A percentile compares a stretch with the other conserved stretches of the same genome.
These are phyloP conservation scores for Centella asiatica DNA, from an alignment of 129 eudicot species.

Conservation along the genomic window DNA sequence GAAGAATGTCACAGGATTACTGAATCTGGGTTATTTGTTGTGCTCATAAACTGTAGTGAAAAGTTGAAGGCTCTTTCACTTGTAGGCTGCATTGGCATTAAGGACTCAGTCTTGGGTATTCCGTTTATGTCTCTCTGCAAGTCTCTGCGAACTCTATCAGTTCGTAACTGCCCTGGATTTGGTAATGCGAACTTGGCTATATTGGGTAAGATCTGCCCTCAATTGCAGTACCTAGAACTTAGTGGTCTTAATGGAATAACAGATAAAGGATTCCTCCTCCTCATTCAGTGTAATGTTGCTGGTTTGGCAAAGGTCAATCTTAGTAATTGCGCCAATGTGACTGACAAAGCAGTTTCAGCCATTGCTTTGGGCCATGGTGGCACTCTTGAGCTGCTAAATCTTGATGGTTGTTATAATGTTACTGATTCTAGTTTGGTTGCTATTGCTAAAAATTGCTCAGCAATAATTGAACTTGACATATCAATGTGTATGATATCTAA, in stretches of 20 bases:
- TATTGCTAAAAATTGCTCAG: conserved; percentile 49
- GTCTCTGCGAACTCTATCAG: conserved; percentile 46
- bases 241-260: conserved; percentile 50
- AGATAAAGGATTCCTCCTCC: conserved; percentile 48
- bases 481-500: conserved; percentile 52
- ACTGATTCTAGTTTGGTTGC: conserved; percentile 59
- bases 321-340: conserved; percentile 41
- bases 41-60: conserved; percentile 34
- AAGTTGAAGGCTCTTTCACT: conserved; percentile 65
- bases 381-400: conserved; percentile 50
- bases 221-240: conserved; percentile 49
- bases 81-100: conserved; percentile 51
- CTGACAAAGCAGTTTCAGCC: conserved; percentile 36
- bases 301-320: conserved; percentile 52
- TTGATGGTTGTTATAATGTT: conserved; percentile 52
- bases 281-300: conserved; percentile 42
- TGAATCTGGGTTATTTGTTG: conserved; percentile 47
- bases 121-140: conserved; percentile 30
- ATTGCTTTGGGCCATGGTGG: conserved; percentile 56
- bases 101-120: conserved; percentile 28
- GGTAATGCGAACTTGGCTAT: conserved; percentile 52
- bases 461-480: conserved; percentile 55
- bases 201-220: conserved; percentile 56
- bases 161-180: conserved; percentile 69
- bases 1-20: conserved; percentile 91